A percentile compares a stretch with the other conserved stretches of the same genome.
Conservation (phyloP, 768 basidiomycete genomes). For the Pulveroboletus sp. region DNA sequence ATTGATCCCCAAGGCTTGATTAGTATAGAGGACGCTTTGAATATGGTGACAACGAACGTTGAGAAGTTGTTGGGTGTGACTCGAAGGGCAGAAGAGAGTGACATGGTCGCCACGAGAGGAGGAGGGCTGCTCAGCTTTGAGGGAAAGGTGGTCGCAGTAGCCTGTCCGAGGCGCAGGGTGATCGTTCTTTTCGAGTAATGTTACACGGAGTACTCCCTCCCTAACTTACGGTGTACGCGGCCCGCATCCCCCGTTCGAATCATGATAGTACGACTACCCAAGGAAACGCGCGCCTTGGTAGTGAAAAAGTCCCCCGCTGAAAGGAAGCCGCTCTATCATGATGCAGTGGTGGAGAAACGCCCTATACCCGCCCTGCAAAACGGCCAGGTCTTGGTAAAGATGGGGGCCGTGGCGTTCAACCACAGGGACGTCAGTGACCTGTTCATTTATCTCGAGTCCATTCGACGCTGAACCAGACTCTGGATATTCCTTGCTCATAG, state of each 20-base stretch:
- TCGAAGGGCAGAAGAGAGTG: conserved; percentile 16
- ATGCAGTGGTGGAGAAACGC: conserved; percentile 48
- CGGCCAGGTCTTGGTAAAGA: conserved; percentile 62
- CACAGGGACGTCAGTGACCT: conserved; percentile 56
- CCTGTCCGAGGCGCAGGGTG: conserved; percentile 31
- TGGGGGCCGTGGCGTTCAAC: conserved; percentile 71
- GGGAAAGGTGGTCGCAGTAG: conserved; percentile 41
- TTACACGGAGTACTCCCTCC: background rate
- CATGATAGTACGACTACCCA: conserved; percentile 30
- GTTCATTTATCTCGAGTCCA: background rate
- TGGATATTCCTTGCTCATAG: conserved; percentile 32
- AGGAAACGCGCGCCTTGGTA: conserved; percentile 44
- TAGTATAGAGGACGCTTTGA: conserved; percentile 34
- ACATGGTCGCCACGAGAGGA: conserved; percentile 39
- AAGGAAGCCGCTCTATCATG: conserved; percentile 47
- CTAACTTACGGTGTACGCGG: no score
- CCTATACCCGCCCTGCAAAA: conserved; percentile 46
- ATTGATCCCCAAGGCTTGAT: conserved; percentile 38
- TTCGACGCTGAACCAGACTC: background rate
- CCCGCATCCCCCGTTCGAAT: no score
- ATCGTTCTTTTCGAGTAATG: conserved; percentile 34
- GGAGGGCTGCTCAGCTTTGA: conserved; percentile 40
- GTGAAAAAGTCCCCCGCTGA: conserved; percentile 39
- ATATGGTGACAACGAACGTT: conserved; percentile 39
- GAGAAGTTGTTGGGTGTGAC: conserved; percentile 39